Percentiles rank a stretch among this genome's conserved stretches.
These are phyloP conservation scores for Barnettozyma pratensis DNA, from an alignment of 805 yeast genomes.

Conservation along the genomic window DNA sequence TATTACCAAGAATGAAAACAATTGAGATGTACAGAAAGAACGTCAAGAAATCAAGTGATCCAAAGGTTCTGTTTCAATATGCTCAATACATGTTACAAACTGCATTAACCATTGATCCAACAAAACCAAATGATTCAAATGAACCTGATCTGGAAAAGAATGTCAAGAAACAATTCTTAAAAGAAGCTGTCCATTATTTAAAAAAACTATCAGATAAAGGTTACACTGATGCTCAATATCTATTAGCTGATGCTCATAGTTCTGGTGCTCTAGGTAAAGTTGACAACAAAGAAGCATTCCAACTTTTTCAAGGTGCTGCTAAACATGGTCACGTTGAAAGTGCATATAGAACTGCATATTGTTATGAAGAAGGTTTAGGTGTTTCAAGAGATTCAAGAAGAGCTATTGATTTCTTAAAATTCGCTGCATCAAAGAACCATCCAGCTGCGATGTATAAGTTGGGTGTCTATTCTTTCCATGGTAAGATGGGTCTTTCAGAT, in stretches of 20 bases:
- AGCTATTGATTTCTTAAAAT: slow-evolving; percentile 74
- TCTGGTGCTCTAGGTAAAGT: slow-evolving; percentile 80
- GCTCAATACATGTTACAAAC: slow-evolving; percentile 89
- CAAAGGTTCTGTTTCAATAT: slow-evolving; percentile 80
- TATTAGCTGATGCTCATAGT: slow-evolving; percentile 84
- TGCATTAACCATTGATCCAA: slow-evolving; percentile 54
- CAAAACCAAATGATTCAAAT: slow-evolving; percentile 1
- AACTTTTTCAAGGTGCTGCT: slow-evolving; percentile 81
- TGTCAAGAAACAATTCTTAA: slow-evolving; percentile 53
- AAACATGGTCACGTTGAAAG: slow-evolving; percentile 91
- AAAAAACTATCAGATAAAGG: slow-evolving; percentile 74
- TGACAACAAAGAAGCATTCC: slow-evolving; percentile 72
- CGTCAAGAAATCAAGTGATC: slow-evolving; percentile 81
- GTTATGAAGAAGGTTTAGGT: slow-evolving; percentile 93
- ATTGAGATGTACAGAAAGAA: slow-evolving; percentile 82
- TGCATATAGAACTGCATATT: slow-evolving; percentile 85
- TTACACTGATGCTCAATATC: slow-evolving; percentile 84
- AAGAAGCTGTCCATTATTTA: slow-evolving; percentile 71
- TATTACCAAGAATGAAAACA: slow-evolving; percentile 76
- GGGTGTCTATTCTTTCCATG: slow-evolving; percentile 81
- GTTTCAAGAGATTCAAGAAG: slow-evolving; percentile 83
- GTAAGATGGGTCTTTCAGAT: slow-evolving; percentile 74
- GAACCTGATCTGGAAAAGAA: slow-evolving; percentile 31
- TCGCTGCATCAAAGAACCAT: slow-evolving; percentile 87
- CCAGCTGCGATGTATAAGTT: slow-evolving; percentile 96